These are phyloP conservation scores for Passiflora organensis DNA, from an alignment of 345 rosid species.

Conservation along the genomic window DNA sequence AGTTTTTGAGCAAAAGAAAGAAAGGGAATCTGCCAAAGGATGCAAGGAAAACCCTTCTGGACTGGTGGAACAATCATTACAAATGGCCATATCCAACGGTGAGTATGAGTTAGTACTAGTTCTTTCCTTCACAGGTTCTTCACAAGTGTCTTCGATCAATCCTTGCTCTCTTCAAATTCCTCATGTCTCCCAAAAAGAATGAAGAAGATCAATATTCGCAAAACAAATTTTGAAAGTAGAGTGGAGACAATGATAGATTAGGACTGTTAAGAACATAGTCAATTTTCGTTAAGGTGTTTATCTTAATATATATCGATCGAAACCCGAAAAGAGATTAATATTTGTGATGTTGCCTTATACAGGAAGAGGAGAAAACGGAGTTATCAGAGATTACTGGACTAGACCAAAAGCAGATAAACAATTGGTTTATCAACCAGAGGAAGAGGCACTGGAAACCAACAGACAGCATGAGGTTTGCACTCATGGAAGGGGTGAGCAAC, in stretches of 20 bases:
- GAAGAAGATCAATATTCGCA: no score
- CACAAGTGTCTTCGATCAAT: no score
- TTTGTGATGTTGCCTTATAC: neutral
- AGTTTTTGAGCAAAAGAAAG: conserved; percentile 58
- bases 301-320: no score
- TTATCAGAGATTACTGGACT: conserved; percentile 30
- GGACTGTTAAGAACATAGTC: no score
- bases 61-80: conserved; percentile 59
- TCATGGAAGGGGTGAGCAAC: conserved; percentile 30
- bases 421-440: conserved; percentile 27
- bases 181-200: no score
- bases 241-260: no score
- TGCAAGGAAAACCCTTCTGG: conserved; percentile 38
- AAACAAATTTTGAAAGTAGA: no score
- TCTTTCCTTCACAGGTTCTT: neutral
- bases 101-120: neutral
- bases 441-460: conserved; percentile 29
- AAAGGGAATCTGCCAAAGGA: conserved; percentile 62
- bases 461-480: conserved; percentile 35
- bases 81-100: conserved; percentile 82
- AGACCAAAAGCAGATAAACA: conserved; percentile 23
- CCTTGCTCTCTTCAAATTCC: no score
- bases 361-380: conserved; percentile 58
- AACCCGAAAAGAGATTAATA: no score
- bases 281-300: no score